phyloP scores from a whole-genome alignment of 495 filamentous ascomycete species.

The Daldinia vernicosa region DNA sequence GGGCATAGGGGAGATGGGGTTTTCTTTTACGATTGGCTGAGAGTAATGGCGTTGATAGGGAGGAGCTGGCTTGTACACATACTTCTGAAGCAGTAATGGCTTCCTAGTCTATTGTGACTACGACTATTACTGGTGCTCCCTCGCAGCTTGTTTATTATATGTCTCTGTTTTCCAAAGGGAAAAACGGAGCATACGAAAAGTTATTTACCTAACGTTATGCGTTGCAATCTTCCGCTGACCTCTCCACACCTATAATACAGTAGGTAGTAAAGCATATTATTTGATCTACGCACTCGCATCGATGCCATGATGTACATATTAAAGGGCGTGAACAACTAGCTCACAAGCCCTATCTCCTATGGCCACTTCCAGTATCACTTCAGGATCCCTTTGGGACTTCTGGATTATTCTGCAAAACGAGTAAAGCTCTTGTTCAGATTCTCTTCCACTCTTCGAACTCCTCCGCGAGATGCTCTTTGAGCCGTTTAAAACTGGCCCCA shows the following conservation, averaged over 20 bases:
- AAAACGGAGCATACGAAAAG: not conserved
- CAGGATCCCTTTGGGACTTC: not conserved
- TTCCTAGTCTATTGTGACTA: constrained; percentile 4
- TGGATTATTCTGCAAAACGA: not conserved
- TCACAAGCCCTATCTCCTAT: constrained; percentile 1
- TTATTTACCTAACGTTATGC: not conserved
- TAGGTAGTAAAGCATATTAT: not conserved
- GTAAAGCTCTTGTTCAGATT: constrained; percentile 54
- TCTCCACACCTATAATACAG: not conserved
- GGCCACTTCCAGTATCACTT: not conserved
- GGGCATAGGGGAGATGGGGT: not conserved
- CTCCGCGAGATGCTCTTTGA: constrained; percentile 81
- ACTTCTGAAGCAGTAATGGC: constrained; percentile 15
- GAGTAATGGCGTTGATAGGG: constrained; percentile 33
- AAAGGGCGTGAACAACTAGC: not conserved
- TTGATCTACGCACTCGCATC: not conserved
- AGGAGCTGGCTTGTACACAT: constrained; percentile 22
- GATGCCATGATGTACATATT: not conserved
- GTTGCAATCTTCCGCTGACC: not conserved
- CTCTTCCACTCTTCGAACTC: constrained; percentile 87
- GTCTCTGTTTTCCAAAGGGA: not conserved
- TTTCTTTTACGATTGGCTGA: constrained; percentile 31
- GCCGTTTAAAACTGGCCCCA: constrained; percentile 70
- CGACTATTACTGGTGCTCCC: constrained; percentile 2
- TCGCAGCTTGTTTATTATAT: constrained; percentile 8